Evolutionary conservation across 164 flowering plant species (phyloP).

Genomic region (Nymphaea colorata): DNA sequence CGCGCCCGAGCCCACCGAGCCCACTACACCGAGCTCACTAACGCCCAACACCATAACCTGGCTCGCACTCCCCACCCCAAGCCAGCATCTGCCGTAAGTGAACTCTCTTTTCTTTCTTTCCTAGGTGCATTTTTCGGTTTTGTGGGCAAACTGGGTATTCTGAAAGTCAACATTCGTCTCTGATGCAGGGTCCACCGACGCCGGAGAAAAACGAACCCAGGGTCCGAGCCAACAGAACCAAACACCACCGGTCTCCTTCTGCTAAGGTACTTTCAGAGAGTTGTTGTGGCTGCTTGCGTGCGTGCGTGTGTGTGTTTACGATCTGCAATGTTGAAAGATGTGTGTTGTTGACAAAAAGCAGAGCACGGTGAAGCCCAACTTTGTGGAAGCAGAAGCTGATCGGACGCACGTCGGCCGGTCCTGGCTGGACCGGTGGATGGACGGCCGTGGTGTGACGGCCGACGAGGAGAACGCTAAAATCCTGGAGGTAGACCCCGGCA

Average conservation of each 20-base stretch:
- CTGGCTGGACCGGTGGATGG: conserved; percentile 52
- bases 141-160: too few species aligned
- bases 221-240: conserved; percentile 24
- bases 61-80: not conserved
- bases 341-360: conserved; percentile 54
- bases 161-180: not conserved
- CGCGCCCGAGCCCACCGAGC: conserved; percentile 57
- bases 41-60: not conserved
- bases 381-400: not conserved
- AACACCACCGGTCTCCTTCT: conserved; percentile 15
- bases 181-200: conserved; percentile 27
- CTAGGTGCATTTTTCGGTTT: not conserved
- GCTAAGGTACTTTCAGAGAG: conserved; percentile 11
- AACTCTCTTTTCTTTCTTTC: not conserved
- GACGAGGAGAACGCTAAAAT: conserved; percentile 57
- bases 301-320: conserved; percentile 26
- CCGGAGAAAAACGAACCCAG: conserved; percentile 22
- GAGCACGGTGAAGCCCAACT: conserved; percentile 63
- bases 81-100: not conserved
- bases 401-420: conserved; percentile 5
- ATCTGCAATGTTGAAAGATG: conserved; percentile 23
- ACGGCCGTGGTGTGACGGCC: conserved; percentile 13
- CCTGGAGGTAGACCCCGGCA: conserved; percentile 74
- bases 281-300: conserved; percentile 41
- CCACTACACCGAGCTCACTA: conserved; percentile 9